Evolutionary conservation across 805 yeast species (phyloP), one percentile per base, ranked within the genome.

Genomic region (Saccharomycopsis sp.): DNA sequence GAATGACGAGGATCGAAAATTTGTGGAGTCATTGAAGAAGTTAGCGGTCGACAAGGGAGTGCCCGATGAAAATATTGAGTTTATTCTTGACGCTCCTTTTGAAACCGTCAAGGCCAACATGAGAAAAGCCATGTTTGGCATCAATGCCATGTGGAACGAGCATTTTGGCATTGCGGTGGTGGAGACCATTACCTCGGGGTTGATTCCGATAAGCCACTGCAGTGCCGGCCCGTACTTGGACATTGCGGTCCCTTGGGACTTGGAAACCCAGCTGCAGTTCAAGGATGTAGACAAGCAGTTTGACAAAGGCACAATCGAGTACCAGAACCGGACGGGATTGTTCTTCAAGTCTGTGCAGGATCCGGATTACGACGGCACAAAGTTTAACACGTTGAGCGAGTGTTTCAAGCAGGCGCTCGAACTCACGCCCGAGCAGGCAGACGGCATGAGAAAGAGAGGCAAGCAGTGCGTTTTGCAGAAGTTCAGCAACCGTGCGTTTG

Each of bases 121-220:
- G 25, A 52, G 63, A 9, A 62, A 58, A 10, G 72, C 86, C 2
- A 72, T 77, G 19, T 77, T 75, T 53, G 98, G 98, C 4, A 65
- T 92, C 30, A 89, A 92, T 54, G 87, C 95, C 22, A 92, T 92
- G 99, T 92, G 98, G 98, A 92, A 92, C 61, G 99, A 92, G 64
- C 99, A 92, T 63, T 92, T 92, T 59, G 99, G 99, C 15, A 92
- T 92, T 53, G 89, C 95, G 1, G 89, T 92, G 4, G 98, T 92
- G 5, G 99, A 92, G 59, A 85, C 87, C 56, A 67, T 83, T 63
- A 79, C 89, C 2, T 72, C 82, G 41, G 97, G 96, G 0, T 69
- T 81, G 20, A 74, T 92, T 13, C 96, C 98, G 1, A 63, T 92
- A 2, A 92, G 77, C 3, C 97, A 94, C 60, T 94, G 94, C 3